Conservation (phyloP, 225 moss, liverwort and hornwort genomes). For the Lunularia cruciata region DNA sequence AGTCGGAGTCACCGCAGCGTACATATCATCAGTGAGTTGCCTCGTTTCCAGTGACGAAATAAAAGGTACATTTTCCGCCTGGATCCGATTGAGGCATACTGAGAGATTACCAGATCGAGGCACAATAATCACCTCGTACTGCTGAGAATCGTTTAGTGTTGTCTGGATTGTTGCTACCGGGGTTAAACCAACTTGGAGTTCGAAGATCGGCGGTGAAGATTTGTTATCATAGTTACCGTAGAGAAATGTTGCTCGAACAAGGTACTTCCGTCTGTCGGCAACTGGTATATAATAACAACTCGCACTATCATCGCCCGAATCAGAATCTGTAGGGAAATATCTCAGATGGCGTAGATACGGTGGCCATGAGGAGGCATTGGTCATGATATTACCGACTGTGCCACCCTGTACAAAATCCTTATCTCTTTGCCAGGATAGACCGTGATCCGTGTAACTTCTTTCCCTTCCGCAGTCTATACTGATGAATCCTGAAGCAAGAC, state of each 20-base stretch:
- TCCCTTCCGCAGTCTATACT: constrained; percentile 7
- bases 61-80: constrained; percentile 1
- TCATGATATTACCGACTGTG: neutral
- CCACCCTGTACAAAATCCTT: neutral
- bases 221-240: constrained; percentile 17
- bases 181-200: neutral
- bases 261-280: neutral
- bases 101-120: neutral
- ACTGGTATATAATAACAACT: constrained; percentile 3
- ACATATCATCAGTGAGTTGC: neutral
- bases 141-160: neutral
- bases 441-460: neutral
- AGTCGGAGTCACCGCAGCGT: neutral
- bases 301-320: neutral
- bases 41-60: constrained; percentile 6
- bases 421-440: neutral
- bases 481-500: constrained; percentile 5
- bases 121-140: neutral
- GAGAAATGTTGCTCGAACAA: constrained; percentile 4
- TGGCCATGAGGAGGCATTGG: neutral
- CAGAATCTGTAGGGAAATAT: constrained; percentile 3
- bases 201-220: neutral
- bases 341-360: neutral
- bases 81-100: neutral
- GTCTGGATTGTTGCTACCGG: neutral